phyloP scores from a whole-genome alignment of 352 stramenopile genomes.

The Aphanomyces astaci region DNA sequence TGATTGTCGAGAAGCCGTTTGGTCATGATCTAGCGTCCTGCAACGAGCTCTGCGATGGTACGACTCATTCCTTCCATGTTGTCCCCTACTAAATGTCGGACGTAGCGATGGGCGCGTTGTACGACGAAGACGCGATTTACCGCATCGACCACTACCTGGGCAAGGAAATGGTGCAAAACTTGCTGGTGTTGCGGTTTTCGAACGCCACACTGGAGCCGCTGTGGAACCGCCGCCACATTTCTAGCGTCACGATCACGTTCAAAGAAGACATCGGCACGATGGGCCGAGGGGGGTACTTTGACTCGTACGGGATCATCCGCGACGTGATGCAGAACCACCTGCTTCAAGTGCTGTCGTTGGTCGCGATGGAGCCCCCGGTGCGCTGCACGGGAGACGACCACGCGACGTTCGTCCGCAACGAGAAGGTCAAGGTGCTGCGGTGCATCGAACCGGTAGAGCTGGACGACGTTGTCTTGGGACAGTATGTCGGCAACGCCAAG shows the following conservation, averaged over 20 bases:
- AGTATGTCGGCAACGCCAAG: constrained; percentile 55
- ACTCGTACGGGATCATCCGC: constrained; percentile 88
- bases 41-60: constrained; percentile 44
- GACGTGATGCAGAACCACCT: constrained; percentile 93
- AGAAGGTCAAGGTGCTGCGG: constrained; percentile 86
- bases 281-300: constrained; percentile 84
- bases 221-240: constrained; percentile 77
- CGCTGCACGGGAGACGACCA: constrained; percentile 53
- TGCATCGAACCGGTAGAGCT: constrained; percentile 57
- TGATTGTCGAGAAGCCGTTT: constrained; percentile 91
- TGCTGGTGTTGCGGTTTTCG: constrained; percentile 77
- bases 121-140: constrained; percentile 47
- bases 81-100: neutral
- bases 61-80: neutral
- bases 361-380: constrained; percentile 84
- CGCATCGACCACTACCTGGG: constrained; percentile 82
- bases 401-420: constrained; percentile 57
- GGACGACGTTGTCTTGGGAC: constrained; percentile 81
- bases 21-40: constrained; percentile 71
- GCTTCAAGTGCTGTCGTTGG: constrained; percentile 84
- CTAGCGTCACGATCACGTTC: constrained; percentile 80
- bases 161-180: constrained; percentile 90
- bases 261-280: constrained; percentile 86
- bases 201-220: constrained; percentile 85
- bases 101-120: constrained; percentile 31